phyloP scores from a whole-genome alignment of 2,329 filamentous ascomycete genomes.

The Daldinia sp. region DNA sequence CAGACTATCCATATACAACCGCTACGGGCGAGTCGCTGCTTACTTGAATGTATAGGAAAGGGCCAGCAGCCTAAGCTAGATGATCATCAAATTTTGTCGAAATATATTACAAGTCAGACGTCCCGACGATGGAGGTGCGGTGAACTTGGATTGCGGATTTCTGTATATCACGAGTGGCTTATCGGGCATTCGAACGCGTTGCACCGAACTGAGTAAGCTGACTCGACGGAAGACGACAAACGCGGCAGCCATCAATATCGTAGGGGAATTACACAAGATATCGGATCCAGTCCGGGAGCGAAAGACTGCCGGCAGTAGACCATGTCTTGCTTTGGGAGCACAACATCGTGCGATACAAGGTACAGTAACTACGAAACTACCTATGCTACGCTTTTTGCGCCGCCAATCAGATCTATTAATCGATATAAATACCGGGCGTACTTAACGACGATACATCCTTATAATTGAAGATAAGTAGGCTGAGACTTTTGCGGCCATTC shows the following conservation, averaged over 20 bases:
- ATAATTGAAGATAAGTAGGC: neutral
- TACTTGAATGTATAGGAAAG: neutral
- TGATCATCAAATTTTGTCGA: neutral
- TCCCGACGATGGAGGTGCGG: neutral
- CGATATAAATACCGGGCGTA: neutral
- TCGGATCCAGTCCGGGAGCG: neutral
- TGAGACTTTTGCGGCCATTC: neutral
- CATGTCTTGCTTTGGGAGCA: neutral
- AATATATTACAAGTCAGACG: neutral
- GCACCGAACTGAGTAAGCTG: conserved; percentile 25
- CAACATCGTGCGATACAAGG: neutral
- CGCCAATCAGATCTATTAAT: neutral
- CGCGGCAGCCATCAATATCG: neutral
- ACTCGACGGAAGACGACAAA: conserved; percentile 4
- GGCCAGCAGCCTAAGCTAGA: neutral
- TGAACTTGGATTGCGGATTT: neutral
- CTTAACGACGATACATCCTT: neutral
- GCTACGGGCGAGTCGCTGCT: neutral
- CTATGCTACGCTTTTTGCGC: neutral
- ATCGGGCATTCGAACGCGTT: neutral
- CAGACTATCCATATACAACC: neutral
- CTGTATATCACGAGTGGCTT: neutral
- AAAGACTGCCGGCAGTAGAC: neutral
- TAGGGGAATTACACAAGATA: neutral
- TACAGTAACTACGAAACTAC: neutral